A percentile compares a stretch with the other conserved stretches of the same genome.
Evolutionary conservation across 139 green algal species (phyloP).

Genomic region (Ettlia oleoabundans): DNA sequence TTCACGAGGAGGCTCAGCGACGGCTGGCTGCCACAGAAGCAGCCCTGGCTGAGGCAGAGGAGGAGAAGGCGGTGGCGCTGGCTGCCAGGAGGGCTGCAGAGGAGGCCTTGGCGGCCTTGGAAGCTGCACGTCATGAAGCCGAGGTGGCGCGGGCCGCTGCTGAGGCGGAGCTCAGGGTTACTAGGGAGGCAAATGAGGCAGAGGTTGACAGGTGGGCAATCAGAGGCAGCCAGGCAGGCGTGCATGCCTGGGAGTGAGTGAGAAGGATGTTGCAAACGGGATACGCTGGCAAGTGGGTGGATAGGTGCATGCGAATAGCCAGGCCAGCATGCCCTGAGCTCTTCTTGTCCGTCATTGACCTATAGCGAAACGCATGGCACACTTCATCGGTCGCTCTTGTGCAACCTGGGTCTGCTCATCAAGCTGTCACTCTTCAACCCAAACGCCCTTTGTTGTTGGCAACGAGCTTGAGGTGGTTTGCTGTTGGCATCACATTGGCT

Average conservation of each 20-base stretch:
- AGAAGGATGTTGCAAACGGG: neutral
- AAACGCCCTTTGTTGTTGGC: neutral
- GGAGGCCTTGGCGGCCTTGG: neutral
- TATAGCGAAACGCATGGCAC: no score
- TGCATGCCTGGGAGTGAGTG: neutral
- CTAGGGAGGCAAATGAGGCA: constrained; percentile 2
- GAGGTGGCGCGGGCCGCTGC: neutral
- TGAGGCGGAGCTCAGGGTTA: neutral
- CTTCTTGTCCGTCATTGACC: no score
- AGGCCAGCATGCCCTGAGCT: no score
- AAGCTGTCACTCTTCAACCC: no score
- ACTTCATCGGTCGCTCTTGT: no score
- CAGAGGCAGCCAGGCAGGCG: neutral
- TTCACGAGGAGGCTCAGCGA: no score
- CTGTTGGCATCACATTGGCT: neutral
- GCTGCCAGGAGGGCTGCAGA: neutral
- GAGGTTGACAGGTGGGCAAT: constrained; percentile 12
- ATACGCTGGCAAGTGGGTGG: neutral
- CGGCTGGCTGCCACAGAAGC: no score
- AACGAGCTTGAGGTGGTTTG: neutral
- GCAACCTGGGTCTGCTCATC: no score
- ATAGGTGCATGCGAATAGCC: no score
- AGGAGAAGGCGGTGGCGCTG: neutral
- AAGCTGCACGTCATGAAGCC: neutral
- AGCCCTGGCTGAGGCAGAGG: neutral